Evolutionary conservation across 495 filamentous ascomycete species (phyloP).

Genomic region (Penicillium bovifimosum): DNA sequence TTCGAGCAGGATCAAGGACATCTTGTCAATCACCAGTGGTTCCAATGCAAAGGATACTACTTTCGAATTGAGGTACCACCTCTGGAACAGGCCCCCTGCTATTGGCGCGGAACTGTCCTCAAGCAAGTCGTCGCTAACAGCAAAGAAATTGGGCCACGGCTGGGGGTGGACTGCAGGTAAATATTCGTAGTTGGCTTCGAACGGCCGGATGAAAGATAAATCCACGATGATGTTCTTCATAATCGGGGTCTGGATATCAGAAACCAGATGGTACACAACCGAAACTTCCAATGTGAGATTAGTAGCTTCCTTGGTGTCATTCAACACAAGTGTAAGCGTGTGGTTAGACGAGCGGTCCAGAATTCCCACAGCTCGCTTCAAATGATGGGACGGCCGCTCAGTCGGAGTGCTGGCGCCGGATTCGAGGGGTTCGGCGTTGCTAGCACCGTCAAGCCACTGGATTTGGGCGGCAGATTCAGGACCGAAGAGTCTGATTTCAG

Average conservation of each 20-base stretch:
- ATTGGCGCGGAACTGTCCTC: slow-evolving; percentile 19
- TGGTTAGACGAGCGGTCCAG: slow-evolving; percentile 46
- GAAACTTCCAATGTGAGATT: slow-evolving; percentile 67
- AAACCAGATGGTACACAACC: slow-evolving; percentile 68
- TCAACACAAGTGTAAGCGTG: slow-evolving; percentile 30
- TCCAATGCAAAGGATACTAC: slow-evolving; percentile 72
- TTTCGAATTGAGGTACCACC: slow-evolving; percentile 69
- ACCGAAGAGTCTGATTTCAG: slow-evolving; percentile 65
- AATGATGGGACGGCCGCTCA: slow-evolving; percentile 31
- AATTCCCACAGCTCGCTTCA: slow-evolving; percentile 32
- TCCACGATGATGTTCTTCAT: slow-evolving; percentile 61
- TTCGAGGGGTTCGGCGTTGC: slow-evolving; percentile 5
- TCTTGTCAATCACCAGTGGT: slow-evolving; percentile 58
- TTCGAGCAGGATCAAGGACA: slow-evolving; percentile 52
- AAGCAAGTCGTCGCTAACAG: slow-evolving; percentile 38
- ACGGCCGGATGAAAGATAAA: slow-evolving; percentile 70
- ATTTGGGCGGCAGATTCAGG: slow-evolving; percentile 48
- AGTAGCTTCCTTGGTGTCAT: slow-evolving; percentile 44
- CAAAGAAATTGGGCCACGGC: slow-evolving; percentile 83
- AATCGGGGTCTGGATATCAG: slow-evolving; percentile 79
- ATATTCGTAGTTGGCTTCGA: slow-evolving; percentile 85
- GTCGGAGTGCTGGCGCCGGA: slow-evolving; percentile 25
- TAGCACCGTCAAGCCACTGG: slow-evolving; percentile 40
- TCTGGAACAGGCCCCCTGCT: slow-evolving; percentile 66
- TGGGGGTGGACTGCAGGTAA: slow-evolving; percentile 67